Percentiles rank a stretch among this genome's conserved stretches.
Conservation (phyloP, 176 grass and related monocot species). For the Avena insularis region DNA sequence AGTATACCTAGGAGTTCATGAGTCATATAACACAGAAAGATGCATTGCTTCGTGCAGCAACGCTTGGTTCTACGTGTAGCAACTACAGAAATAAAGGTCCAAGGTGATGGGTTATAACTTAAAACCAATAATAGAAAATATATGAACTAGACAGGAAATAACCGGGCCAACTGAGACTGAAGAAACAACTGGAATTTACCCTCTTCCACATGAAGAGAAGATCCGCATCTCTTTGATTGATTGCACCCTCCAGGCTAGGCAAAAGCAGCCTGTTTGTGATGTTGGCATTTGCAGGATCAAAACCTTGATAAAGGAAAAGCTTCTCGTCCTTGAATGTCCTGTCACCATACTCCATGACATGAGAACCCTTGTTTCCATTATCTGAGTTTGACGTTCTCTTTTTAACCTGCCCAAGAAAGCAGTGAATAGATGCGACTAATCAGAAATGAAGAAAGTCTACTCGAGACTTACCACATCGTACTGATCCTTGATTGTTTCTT, state of each 20-base stretch:
- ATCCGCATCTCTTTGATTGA: slow-evolving; percentile 95
- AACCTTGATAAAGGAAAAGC: slow-evolving; percentile 93
- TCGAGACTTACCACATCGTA: slow-evolving; percentile 70
- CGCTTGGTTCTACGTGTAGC: not conserved
- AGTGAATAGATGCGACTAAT: slow-evolving; percentile 14
- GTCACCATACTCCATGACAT: slow-evolving; percentile 98
- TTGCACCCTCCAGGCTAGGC: slow-evolving; percentile 42
- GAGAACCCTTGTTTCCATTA: slow-evolving; percentile 55
- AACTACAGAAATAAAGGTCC: not conserved
- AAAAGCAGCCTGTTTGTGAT: slow-evolving; percentile 53
- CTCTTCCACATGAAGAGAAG: slow-evolving; percentile 88
- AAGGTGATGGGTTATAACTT: not conserved
- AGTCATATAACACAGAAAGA: not conserved
- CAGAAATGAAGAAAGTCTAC: slow-evolving; percentile 24
- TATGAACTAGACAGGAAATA: not conserved
- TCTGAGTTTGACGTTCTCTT: slow-evolving; percentile 69
- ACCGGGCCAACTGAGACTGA: not conserved
- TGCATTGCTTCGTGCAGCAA: not conserved
- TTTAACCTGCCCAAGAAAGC: slow-evolving; percentile 65
- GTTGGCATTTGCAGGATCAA: slow-evolving; percentile 73
- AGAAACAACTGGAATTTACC: slow-evolving; percentile 48
- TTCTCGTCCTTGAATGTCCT: slow-evolving; percentile 80
- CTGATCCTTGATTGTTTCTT: slow-evolving; percentile 78
- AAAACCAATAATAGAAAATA: not conserved
- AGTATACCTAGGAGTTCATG: not conserved